Conservation (phyloP, 345 rosid species). For the Salix arbutifolia region DNA sequence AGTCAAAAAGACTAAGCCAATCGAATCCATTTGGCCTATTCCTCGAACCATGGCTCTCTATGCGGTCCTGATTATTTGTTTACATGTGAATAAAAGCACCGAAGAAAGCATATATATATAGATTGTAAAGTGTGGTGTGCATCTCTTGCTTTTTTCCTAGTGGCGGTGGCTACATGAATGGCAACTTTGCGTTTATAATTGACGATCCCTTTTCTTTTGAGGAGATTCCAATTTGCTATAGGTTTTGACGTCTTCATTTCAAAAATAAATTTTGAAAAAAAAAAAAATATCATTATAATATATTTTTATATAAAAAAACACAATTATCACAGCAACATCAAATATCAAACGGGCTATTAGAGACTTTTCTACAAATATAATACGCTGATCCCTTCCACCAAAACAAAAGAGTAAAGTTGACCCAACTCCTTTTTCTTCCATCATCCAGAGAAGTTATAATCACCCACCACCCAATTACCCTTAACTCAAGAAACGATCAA, state of each 20-base stretch:
- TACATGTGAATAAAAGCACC: neutral
- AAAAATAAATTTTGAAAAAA: too few relatives aligned
- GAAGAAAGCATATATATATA: neutral
- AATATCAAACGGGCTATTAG: too few relatives aligned
- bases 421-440: too few relatives aligned
- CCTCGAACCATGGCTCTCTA: neutral
- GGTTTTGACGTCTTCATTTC: too few relatives aligned
- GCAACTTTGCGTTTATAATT: neutral
- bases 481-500: neutral
- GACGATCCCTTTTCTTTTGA: neutral
- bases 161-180: neutral
- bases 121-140: neutral
- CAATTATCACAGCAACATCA: too few relatives aligned
- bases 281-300: too few relatives aligned
- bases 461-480: neutral
- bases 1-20: neutral
- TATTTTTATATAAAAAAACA: too few relatives aligned
- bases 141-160: neutral
- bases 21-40: neutral
- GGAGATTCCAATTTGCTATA: neutral
- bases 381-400: neutral
- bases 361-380: neutral
- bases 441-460: neutral
- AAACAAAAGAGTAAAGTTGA: neutral
- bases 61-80: neutral